Evolutionary conservation across 1,139 yeast genomes (phyloP).

Genomic region (Kodamaea derodonti): DNA sequence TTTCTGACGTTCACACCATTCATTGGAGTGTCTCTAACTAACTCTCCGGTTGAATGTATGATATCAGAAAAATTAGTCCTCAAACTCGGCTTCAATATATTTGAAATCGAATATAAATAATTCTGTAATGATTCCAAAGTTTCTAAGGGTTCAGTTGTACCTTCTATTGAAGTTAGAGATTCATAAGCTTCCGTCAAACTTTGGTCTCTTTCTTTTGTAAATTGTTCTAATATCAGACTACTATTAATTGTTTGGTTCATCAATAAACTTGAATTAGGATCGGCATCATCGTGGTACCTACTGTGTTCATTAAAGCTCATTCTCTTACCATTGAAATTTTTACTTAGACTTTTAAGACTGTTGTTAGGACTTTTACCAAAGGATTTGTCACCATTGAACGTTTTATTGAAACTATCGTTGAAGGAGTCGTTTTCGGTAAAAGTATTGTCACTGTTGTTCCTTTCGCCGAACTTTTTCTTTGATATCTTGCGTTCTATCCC

Average conservation of each 20-base stretch:
- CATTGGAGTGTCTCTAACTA: conserved; percentile 16
- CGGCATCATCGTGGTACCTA: no score
- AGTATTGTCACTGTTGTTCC: background rate
- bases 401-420: no score
- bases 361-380: no score
- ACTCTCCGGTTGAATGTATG: conserved; percentile 13
- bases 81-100: conserved; percentile 10
- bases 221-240: conserved; percentile 2
- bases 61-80: conserved; percentile 14
- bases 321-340: no score
- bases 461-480: no score
- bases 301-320: no score
- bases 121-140: conserved; percentile 10
- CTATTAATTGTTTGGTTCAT: conserved; percentile 1
- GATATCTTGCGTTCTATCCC: background rate
- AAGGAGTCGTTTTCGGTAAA: background rate
- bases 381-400: no score
- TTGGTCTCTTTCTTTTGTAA: conserved; percentile 11
- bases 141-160: conserved; percentile 7
- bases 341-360: no score
- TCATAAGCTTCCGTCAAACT: conserved; percentile 15
- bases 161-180: conserved; percentile 12
- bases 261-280: background rate
- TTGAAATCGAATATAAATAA: conserved; percentile 11
- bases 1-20: conserved; percentile 13